phyloP scores from a whole-genome alignment of 2,329 filamentous ascomycete genomes.

The Hymenotorrendiella dingleyae region DNA sequence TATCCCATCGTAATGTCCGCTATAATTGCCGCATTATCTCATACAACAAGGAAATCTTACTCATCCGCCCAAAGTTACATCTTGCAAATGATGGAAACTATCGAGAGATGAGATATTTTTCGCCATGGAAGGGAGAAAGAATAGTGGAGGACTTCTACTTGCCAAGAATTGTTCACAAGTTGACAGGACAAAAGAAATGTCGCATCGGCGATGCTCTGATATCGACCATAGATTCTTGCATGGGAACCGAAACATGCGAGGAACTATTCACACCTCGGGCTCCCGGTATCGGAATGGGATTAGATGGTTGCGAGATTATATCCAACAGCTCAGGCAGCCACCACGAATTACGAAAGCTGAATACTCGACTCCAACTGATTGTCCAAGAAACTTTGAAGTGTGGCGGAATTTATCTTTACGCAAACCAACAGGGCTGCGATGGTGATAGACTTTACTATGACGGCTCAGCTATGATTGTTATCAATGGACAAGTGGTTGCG shows the following conservation, averaged over 20 bases:
- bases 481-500: slow-evolving; percentile 55
- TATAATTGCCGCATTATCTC: slow-evolving; percentile 64
- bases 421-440: slow-evolving; percentile 55
- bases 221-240: slow-evolving; percentile 52
- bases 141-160: slow-evolving; percentile 61
- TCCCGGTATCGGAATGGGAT: slow-evolving; percentile 50
- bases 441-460: slow-evolving; percentile 55
- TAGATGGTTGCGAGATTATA: slow-evolving; percentile 67
- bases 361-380: slow-evolving; percentile 59
- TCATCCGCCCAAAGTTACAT: slow-evolving; percentile 67
- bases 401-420: slow-evolving; percentile 55
- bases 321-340: slow-evolving; percentile 67
- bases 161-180: slow-evolving; percentile 38
- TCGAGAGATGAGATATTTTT: slow-evolving; percentile 56
- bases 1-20: slow-evolving; percentile 54
- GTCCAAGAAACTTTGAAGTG: slow-evolving; percentile 57
- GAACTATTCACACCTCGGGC: slow-evolving; percentile 55
- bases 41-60: slow-evolving; percentile 60
- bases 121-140: slow-evolving; percentile 51
- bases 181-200: slow-evolving; percentile 56
- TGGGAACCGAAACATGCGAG: slow-evolving; percentile 63
- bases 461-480: slow-evolving; percentile 53
- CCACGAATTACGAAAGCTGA: slow-evolving; percentile 60
- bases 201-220: slow-evolving; percentile 54
- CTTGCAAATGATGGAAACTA: slow-evolving; percentile 68